Base-by-base conservation (phyloP, 164 flowering plant species). In the Chloranthus sessilifolius region DNA sequence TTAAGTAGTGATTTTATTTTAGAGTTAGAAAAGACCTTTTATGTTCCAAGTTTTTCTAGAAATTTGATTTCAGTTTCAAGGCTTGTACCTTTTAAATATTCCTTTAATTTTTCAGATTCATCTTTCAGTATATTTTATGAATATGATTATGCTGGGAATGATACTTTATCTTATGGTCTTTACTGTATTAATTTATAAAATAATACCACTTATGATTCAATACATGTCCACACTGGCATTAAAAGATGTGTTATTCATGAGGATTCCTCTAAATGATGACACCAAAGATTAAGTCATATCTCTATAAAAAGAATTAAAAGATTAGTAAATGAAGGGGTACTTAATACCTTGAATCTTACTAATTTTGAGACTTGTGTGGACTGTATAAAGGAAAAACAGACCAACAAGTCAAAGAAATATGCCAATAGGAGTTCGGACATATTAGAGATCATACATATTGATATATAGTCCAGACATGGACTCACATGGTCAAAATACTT, bases 1-100 rank as follows among this genome's bases (percentile, higher is more conserved):
- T n/a, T n/a, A n/a, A 21, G 48, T 38, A 51, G 31, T 53, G 67
- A 52, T 15, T 65, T 47, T 64, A 37, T 52, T 46, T 61, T 61
- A 36, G 23, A 61, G 31, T 64, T 64, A 15, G 64, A 39, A 36
- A 36, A 36, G 2, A 36, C 39, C 39, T 14, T 36, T 36, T 36
- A 1, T 36, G 39, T 36, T 36, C 39, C 39, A n/a, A n/a, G n/a
- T n/a, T n/a, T n/a, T n/a, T n/a, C n/a, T n/a, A n/a, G n/a, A n/a
- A n/a, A n/a, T n/a, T 36, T 36, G 39, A 36, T 36, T 36, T 36
- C 39, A 36, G 3, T 36, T 36, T 36, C 39, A 36, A 36, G 15
- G n/a, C 2, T 36, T 36, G 39, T 36, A 36, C 39, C 39, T 36
- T 36, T 36, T 36, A 1, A 14, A 36, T 36, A 36, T 36, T 36